phyloP scores from a whole-genome alignment of 352 stramenopile species.

The Globisporangium carolinianum region DNA sequence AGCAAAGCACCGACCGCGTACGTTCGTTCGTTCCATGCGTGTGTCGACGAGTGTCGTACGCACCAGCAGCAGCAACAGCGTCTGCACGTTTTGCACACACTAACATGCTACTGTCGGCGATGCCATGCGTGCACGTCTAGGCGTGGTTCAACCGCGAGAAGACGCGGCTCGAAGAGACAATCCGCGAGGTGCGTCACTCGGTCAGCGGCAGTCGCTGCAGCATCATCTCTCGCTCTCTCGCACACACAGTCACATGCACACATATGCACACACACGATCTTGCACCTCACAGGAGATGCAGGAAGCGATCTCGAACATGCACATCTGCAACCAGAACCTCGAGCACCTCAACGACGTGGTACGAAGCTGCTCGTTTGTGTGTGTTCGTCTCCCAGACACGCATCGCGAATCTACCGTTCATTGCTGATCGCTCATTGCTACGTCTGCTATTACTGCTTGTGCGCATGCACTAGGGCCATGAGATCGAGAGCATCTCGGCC shows the following conservation, averaged over 20 bases:
- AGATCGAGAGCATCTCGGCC: conserved; percentile 65
- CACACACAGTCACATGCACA: neutral
- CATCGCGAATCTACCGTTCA: too few relatives aligned
- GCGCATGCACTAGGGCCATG: conserved; percentile 34
- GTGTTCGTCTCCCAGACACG: too few relatives aligned
- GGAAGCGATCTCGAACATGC: conserved; percentile 72
- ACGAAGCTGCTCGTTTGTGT: conserved; percentile 1
- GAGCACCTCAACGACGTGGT: conserved; percentile 81
- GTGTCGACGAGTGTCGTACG: neutral
- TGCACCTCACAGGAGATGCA: conserved; percentile 46
- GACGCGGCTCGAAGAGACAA: conserved; percentile 60
- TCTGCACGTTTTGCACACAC: neutral
- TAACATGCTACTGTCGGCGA: neutral
- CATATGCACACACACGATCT: neutral
- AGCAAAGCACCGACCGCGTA: conserved; percentile 5
- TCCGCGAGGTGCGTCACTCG: conserved; percentile 41
- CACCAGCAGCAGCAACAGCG: neutral
- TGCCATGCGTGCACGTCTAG: conserved; percentile 10
- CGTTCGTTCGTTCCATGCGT: neutral
- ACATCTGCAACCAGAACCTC: conserved; percentile 77
- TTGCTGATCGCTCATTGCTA: neutral
- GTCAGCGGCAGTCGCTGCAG: neutral
- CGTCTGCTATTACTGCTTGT: neutral
- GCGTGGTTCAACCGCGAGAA: conserved; percentile 68
- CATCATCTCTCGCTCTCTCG: neutral